Conservation (phyloP, 2,329 filamentous ascomycete genomes). For the Acephala macrosclerotiorum region DNA sequence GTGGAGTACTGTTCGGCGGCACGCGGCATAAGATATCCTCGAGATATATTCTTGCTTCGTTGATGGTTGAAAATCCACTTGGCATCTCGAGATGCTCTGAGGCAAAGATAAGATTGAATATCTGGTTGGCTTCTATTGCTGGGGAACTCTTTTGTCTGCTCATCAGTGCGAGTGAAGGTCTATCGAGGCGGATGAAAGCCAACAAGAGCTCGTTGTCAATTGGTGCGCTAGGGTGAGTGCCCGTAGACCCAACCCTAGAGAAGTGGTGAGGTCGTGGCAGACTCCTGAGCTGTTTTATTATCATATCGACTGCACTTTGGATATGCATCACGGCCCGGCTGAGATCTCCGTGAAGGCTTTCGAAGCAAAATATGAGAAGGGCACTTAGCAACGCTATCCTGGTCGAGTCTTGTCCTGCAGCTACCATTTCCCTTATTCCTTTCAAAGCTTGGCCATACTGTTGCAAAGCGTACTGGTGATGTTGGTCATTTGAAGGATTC, state of each 20-base stretch:
- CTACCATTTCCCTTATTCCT: slow-evolving; percentile 30
- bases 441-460: slow-evolving; percentile 36
- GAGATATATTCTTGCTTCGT: slow-evolving; percentile 26
- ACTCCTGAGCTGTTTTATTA: slow-evolving; percentile 26
- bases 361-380: slow-evolving; percentile 37
- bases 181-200: slow-evolving; percentile 38
- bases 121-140: slow-evolving; percentile 19
- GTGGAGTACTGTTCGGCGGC: slow-evolving; percentile 7
- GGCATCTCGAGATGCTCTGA: slow-evolving; percentile 22
- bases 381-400: slow-evolving; percentile 34
- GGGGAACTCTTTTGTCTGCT: slow-evolving; percentile 20
- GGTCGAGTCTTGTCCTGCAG: slow-evolving; percentile 30
- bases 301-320: slow-evolving; percentile 36
- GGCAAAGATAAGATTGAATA: slow-evolving; percentile 22
- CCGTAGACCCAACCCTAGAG: slow-evolving; percentile 13
- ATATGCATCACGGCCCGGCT: slow-evolving; percentile 30
- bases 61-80: slow-evolving; percentile 17
- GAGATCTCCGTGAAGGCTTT: slow-evolving; percentile 35
- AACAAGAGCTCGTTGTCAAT: slow-evolving; percentile 35
- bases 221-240: slow-evolving; percentile 12
- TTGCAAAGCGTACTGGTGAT: slow-evolving; percentile 35
- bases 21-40: slow-evolving; percentile 27
- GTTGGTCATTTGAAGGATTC: slow-evolving; percentile 22
- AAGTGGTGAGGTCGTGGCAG: slow-evolving; percentile 19
- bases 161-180: slow-evolving; percentile 27